A percentile compares a stretch with the other conserved stretches of the same genome.
These are phyloP conservation scores for Linum trigynum DNA, from an alignment of 345 rosid genomes.

Conservation along the genomic window DNA sequence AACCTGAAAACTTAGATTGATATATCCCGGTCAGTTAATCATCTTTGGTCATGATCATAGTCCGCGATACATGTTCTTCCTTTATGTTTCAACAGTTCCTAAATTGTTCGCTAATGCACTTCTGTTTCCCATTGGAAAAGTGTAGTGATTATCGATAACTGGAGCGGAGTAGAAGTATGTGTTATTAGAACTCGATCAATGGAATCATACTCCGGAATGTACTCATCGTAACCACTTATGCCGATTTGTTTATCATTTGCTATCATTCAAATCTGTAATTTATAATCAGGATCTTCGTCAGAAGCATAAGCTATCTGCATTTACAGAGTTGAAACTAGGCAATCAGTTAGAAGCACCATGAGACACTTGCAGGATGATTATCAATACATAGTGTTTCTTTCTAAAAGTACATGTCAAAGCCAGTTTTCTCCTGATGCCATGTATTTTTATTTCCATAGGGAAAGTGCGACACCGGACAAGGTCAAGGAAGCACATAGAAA, in stretches of 20 bases:
- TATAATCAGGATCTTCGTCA: too few relatives aligned
- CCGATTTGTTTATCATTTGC: not conserved
- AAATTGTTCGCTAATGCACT: too few relatives aligned
- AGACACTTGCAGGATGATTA: not conserved
- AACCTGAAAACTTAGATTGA: not conserved
- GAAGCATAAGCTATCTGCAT: too few relatives aligned
- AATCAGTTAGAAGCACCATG: too few relatives aligned
- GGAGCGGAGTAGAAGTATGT: too few relatives aligned
- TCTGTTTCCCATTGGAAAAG: too few relatives aligned
- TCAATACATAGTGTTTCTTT: not conserved
- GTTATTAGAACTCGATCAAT: too few relatives aligned
- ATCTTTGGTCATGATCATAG: not conserved
- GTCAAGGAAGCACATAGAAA: slow-evolving; percentile 32
- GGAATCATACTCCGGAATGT: not conserved
- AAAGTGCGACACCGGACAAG: slow-evolving; percentile 19
- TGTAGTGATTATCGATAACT: too few relatives aligned
- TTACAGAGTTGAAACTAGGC: too few relatives aligned
- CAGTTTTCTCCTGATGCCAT: too few relatives aligned
- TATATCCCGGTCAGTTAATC: not conserved
- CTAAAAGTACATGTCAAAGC: too few relatives aligned
- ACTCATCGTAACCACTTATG: not conserved
- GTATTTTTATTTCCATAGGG: slow-evolving; percentile 10
- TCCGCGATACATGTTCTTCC: not conserved
- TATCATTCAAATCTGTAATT: not conserved
- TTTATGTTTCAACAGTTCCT: too few relatives aligned